Base-by-base conservation (phyloP, 129 eudicot species). In the Chrysanthemum lavandulifolium region DNA sequence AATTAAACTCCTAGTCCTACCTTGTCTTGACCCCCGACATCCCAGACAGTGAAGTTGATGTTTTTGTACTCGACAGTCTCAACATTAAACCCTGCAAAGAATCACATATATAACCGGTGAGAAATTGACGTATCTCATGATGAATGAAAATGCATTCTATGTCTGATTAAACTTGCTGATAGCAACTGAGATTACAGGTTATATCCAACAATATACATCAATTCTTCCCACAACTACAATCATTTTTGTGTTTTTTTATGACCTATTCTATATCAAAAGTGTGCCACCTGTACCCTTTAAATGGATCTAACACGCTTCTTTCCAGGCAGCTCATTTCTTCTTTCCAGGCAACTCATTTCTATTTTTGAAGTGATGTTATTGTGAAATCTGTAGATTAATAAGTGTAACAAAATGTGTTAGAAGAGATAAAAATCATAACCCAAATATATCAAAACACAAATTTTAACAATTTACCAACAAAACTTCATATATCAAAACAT, bases 1-100 rank as follows among this genome's bases (percentile, higher is more conserved):
- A n/a, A n/a, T n/a, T n/a, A n/a, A n/a, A n/a, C n/a, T n/a, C n/a
- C n/a, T n/a, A n/a, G n/a, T n/a, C n/a, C n/a, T n/a, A n/a, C n/a
- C n/a, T n/a, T n/a, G n/a, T n/a, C n/a, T n/a, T n/a, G n/a, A n/a
- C n/a, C n/a, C 72, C 87, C 87, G 11, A 83, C 84, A 80, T 83
- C 87, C 87, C 87, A 83, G 52, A 83, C 87, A 13, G 87, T 83
- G 69, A 83, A 83, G 77, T 82, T 83, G 76, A 83, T 83, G 80
- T 83, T 83, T 14, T 79, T 83, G 87, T 83, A 83, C 63, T 83
- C 87, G 6, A 83, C 87, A 47, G 87, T 83, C 81, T 83, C 87
- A 69, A 83, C 87, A 49, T 83, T 83, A 67, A 83, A 83, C 67
- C 87, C 87, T 83, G 74, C 36, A 67, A 67, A 73, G 7, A 66